Conservation (phyloP, 148 eudicot species). For the Amaranthus palmeri region DNA sequence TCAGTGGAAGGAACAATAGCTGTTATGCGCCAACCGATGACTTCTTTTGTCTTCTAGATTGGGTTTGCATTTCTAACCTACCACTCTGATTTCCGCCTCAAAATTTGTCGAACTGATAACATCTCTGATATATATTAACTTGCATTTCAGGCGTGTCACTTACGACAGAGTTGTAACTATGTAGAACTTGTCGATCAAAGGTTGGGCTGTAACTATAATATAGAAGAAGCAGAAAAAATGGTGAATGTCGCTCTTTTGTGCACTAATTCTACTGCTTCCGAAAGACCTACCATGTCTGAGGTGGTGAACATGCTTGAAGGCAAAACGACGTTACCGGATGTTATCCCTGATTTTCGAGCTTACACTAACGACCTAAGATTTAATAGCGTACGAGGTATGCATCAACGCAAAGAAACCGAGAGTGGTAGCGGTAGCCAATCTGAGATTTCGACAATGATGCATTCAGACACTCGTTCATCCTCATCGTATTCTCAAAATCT, state of each 20-base stretch:
- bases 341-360: conserved; percentile 15
- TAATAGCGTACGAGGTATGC: conserved; percentile 49
- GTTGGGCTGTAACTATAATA: conserved; percentile 27
- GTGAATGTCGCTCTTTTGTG: conserved; percentile 43
- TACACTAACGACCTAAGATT: conserved; percentile 40
- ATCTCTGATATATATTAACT: background rate
- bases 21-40: conserved; percentile 41
- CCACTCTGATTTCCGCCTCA: background rate
- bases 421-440: conserved; percentile 13
- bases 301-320: conserved; percentile 52
- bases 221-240: conserved; percentile 37
- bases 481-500: conserved; percentile 2
- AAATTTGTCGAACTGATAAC: no score
- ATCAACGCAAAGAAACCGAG: conserved; percentile 6
- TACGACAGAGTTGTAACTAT: conserved; percentile 29
- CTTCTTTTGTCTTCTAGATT: conserved; percentile 56
- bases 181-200: conserved; percentile 42
- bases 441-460: conserved; percentile 11
- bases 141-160: conserved; percentile 23
- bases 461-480: conserved; percentile 18
- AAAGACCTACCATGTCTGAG: conserved; percentile 47
- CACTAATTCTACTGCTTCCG: conserved; percentile 42
- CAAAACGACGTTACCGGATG: conserved; percentile 21
- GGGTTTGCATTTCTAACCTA: conserved; percentile 39
- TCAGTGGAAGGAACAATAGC: conserved; percentile 58